Base-by-base conservation (phyloP, 257 asterid species). In the Nyctanthes arbortristis region DNA sequence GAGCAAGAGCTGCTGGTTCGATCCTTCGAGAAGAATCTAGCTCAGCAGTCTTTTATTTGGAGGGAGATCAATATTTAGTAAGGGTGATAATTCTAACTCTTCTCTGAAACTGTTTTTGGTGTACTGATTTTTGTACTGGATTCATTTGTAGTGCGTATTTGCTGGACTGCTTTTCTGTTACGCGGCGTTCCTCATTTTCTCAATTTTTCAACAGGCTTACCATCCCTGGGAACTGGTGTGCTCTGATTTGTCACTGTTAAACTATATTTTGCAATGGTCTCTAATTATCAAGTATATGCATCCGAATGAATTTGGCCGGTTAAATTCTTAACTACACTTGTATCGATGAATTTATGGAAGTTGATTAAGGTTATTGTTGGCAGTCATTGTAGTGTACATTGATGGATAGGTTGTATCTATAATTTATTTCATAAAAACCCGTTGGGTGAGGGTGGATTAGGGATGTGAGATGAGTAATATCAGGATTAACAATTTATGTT, bases 1-100 rank as follows among this genome's bases (percentile, higher is more conserved):
- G 98, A 92, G 79, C 96, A 92, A 81, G 98, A 92, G 79, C 93
- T 89, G 66, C 72, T 92, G 74, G 86, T 92, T 80, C 86, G 93
- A 66, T 83, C 94, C 34, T 59, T 89, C 60, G 98, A 92, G 84
- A 89, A 79, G 68, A 79, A 69, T 76, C 91, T 86, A 73, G 84
- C 91, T 57, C 88, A 80, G 45, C 96, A 89, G 68, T 84, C 96
- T 70, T 78, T 81, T 77, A 58, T 92, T 18, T 92, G 98, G 98
- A 88, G 89, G 89, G 96, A 82, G 80, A n/a, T n/a, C n/a, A n/a
- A n/a, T n/a, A n/a, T n/a, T 60, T 6, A 64, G 72, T 69, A 45
- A 62, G 22, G 49, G 22, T 63, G 9, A 34, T 65, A 13, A 31
- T 70, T 11, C 31, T n/a, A 16, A 3, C 43, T 28, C n/a, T 1